Evolutionary conservation across 495 filamentous ascomycete species (phyloP), one percentile per base, ranked within the genome.

Genomic region (Penicillium paxilli): DNA sequence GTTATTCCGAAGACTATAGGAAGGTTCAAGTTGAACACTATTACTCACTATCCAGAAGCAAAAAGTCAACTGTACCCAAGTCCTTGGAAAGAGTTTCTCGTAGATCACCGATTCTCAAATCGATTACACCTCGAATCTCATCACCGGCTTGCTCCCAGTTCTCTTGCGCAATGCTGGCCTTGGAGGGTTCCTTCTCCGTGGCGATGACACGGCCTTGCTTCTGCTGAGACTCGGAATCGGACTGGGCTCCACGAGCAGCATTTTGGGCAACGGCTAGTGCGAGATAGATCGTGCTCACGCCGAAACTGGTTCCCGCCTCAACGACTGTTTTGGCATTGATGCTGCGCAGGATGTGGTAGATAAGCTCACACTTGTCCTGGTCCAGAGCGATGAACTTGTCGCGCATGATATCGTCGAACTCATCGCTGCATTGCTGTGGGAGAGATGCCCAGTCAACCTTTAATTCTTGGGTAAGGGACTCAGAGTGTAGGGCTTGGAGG

Each of bases 261-360:
- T 65, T 57, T 20, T 65, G 55, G 3, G 66, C 70, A 12, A 83
- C 75, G 1, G 80, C 83, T 2, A 85, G 63, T 1, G 80, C 80
- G 17, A 85, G 74, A 47, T 85, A 84, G 52, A 86, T 85, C 0
- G 81, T 84, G 45, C 76, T 80, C 2, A 86, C 80, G 11, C 83
- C 82, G 49, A 78, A 85, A 45, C 76, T 80, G 5, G 83, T 85
- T 6, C 82, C 82, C 0, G 76, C 79, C 52, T 85, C 83, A 17
- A 85, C 76, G 30, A 83, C 64, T 23, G 74, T 79, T 2, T 57
- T 73, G 2, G 79, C 82, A 1, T 70, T 68, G 12, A 66, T 73
- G n/a, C 72, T 62, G 35, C 66, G 62, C 12, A 67, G 52, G 5
- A 83, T 49, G 20, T 79, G 79, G 54, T 85, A 85, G 5, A 82